These are phyloP conservation scores for Linnemannia exigua DNA, from an alignment of 192 early-diverging fungal genomes.

Conservation along the genomic window DNA sequence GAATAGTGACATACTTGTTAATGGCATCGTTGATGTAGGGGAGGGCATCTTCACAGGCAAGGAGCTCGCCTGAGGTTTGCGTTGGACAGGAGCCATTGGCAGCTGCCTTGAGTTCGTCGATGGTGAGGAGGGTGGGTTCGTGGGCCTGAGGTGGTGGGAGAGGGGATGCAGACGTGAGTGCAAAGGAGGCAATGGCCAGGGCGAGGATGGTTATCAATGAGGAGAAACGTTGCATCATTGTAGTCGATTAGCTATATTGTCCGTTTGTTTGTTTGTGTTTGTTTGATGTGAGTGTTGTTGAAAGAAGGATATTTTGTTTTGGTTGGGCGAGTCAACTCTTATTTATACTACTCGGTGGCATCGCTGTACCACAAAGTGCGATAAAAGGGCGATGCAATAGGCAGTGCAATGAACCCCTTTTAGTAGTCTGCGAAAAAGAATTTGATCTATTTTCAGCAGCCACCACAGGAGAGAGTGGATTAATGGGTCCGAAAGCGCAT, in stretches of 20 bases:
- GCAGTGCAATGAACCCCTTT: too few species aligned
- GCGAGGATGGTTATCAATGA: not conserved
- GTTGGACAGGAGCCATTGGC: constrained; percentile 26
- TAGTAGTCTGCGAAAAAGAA: not conserved
- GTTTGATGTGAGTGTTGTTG: not conserved
- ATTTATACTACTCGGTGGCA: not conserved
- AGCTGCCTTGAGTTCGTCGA: constrained; percentile 24
- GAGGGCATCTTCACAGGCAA: constrained; percentile 40
- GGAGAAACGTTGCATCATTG: not conserved
- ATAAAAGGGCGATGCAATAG: not conserved
- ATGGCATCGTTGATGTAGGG: constrained; percentile 47
- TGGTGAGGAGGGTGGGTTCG: not conserved
- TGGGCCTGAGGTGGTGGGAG: not conserved
- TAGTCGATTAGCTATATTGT: too few species aligned
- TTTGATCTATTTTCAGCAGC: not conserved
- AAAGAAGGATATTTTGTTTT: not conserved
- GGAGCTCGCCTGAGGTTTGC: constrained; percentile 18
- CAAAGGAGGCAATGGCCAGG: not conserved
- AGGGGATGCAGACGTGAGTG: not conserved
- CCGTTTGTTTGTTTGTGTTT: not conserved
- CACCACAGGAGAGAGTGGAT: not conserved
- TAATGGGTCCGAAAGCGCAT: not conserved
- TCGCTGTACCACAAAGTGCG: not conserved
- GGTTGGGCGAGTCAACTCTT: not conserved
- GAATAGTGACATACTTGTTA: constrained; percentile 18